These are phyloP conservation scores for Ilyonectria robusta DNA, from an alignment of 2,329 filamentous ascomycete species.

Conservation along the genomic window DNA sequence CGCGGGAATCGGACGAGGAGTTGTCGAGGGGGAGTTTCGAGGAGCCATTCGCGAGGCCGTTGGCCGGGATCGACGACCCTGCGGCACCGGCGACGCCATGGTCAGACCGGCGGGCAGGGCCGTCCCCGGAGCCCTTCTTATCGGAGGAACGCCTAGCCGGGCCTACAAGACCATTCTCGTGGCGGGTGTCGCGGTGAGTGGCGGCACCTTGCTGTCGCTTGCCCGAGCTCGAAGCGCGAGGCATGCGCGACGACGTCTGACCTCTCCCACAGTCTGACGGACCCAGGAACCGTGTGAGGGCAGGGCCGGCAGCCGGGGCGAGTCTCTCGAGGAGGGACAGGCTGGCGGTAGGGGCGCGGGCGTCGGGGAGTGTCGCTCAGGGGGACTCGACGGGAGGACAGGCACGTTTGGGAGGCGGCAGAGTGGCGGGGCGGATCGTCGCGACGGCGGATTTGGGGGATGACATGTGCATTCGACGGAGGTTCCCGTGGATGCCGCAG, in stretches of 20 bases:
- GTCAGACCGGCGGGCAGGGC: constrained; percentile 54
- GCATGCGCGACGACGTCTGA: constrained; percentile 65
- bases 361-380: constrained; percentile 35
- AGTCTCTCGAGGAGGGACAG: constrained; percentile 45
- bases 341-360: constrained; percentile 28
- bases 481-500: constrained; percentile 30
- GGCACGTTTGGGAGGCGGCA: constrained; percentile 30
- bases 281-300: constrained; percentile 53
- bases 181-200: constrained; percentile 79
- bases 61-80: constrained; percentile 49
- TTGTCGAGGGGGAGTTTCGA: constrained; percentile 51
- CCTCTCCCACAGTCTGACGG: constrained; percentile 54
- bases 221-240: constrained; percentile 70
- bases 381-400: constrained; percentile 27
- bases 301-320: constrained; percentile 55
- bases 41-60: constrained; percentile 53
- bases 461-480: constrained; percentile 46
- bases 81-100: constrained; percentile 48
- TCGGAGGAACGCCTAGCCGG: constrained; percentile 56
- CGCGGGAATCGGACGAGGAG: constrained; percentile 58
- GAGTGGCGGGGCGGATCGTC: constrained; percentile 39
- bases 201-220: constrained; percentile 74
- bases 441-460: constrained; percentile 39
- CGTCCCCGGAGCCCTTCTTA: constrained; percentile 64
- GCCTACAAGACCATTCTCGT: constrained; percentile 90